Percentiles rank a stretch among this genome's conserved stretches.
Conservation (phyloP, 2,329 filamentous ascomycete species). For the Aspergillus brunneoviolaceus region DNA sequence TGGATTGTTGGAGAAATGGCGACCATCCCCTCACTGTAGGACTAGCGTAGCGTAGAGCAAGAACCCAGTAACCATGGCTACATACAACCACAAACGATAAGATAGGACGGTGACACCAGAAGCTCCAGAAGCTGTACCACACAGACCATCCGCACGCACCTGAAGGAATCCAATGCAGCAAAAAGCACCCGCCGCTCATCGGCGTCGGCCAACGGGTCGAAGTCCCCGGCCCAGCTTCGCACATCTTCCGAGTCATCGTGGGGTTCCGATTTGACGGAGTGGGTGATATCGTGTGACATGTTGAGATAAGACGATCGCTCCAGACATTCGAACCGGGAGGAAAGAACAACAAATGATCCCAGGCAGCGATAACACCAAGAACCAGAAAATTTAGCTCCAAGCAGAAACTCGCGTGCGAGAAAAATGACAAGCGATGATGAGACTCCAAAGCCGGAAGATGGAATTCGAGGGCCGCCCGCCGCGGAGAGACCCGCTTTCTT, state of each 20-base stretch:
- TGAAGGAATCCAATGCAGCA: constrained; percentile 82
- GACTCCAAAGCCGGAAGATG: background rate
- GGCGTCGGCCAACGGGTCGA: constrained; percentile 67
- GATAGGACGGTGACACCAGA: background rate
- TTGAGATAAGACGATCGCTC: background rate
- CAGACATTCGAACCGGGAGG: background rate
- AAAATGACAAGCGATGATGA: background rate
- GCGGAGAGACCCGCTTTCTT: background rate
- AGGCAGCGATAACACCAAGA: background rate
- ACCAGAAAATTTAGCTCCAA: background rate
- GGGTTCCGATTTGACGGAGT: background rate
- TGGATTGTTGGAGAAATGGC: too few relatives aligned
- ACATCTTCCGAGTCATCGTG: constrained; percentile 20
- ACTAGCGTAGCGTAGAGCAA: background rate
- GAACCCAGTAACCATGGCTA: background rate
- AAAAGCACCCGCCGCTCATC: constrained; percentile 81
- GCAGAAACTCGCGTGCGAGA: background rate
- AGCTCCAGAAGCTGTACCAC: background rate
- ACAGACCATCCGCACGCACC: constrained; percentile 56
- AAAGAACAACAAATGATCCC: background rate
- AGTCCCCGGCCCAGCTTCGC: constrained; percentile 59
- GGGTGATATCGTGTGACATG: background rate
- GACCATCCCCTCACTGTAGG: too few relatives aligned
- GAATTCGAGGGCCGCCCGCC: background rate
- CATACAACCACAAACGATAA: background rate